phyloP scores from a whole-genome alignment of 2,329 filamentous ascomycete species.

The Gremmenia infestans region DNA sequence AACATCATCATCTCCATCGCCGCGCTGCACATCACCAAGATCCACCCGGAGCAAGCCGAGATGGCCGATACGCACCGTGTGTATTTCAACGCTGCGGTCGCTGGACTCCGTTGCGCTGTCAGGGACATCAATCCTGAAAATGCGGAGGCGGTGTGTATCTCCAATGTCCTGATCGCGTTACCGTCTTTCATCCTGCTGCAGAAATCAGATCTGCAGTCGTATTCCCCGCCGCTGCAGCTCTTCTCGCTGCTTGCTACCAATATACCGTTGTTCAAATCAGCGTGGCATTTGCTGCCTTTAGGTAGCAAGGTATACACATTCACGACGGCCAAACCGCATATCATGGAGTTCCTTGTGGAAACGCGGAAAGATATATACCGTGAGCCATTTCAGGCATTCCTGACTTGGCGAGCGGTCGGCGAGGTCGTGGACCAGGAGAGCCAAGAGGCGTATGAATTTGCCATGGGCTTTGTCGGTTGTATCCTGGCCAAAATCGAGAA shows the following conservation, averaged over 20 bases:
- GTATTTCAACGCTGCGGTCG: conserved; percentile 10
- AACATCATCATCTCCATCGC: conserved; percentile 7
- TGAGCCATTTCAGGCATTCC: not conserved
- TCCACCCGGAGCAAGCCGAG: conserved; percentile 3
- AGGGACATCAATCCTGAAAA: conserved; percentile 2
- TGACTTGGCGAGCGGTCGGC: not conserved
- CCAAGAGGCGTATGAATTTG: conserved; percentile 7
- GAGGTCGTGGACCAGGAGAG: conserved; percentile 3
- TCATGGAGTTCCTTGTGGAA: not conserved
- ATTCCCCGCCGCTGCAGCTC: conserved; percentile 11
- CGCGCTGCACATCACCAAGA: conserved; percentile 7
- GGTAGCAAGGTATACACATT: not conserved
- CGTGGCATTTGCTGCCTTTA: not conserved
- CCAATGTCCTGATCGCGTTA: conserved; percentile 5
- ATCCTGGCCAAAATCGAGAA: conserved; percentile 2
- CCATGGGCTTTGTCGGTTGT: conserved; percentile 9
- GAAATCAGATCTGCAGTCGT: conserved; percentile 1
- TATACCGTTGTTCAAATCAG: conserved; percentile 2
- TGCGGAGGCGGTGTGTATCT: conserved; percentile 4
- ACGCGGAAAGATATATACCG: not conserved
- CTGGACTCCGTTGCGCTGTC: conserved; percentile 6
- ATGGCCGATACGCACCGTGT: conserved; percentile 4
- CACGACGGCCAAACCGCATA: not conserved
- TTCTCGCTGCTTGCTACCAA: conserved; percentile 4
- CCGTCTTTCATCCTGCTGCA: conserved; percentile 5